Base-by-base conservation (phyloP, 2,329 filamentous ascomycete genomes). In the Penicillium olsonii region DNA sequence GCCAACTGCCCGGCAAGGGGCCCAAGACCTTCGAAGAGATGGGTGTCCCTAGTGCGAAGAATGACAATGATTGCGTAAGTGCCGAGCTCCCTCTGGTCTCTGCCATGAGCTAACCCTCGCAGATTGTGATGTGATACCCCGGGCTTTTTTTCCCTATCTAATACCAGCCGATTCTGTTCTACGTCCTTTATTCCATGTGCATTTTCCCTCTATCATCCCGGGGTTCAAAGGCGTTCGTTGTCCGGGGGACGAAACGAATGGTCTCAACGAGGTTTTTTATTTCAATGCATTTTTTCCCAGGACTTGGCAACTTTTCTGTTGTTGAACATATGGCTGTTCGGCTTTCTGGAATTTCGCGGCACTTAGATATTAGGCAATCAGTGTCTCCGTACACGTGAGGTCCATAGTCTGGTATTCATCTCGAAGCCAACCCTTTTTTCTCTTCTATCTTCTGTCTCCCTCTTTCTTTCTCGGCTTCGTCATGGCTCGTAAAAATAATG, bases 1-100 rank as follows among this genome's bases (percentile, higher is more conserved):
- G 50, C 34, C 56, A 52, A 46, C 55, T 35, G 73, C 76, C 82
- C 26, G 81, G 80, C 42, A 89, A 91, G 66, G 94, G 92, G 10
- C 92, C 94, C 1, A 90, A 94, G 62, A 97, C 94, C 0, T 99
- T 99, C 69, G 92, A 96, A 68, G 92, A 95, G 68, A 99, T 99
- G 94, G 94, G 94, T 33, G 92, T 99, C 61, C 90, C 91, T 6
- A 82, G 85, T 63, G 85, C 80, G 40, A 92, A 94, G 71, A 82
- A 86, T 54, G 89, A 96, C n/a, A 83, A 83, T 59, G 92, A 97
- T 73, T 99, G 92, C 77, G 92, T 96, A 84, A n/a, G n/a, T 24
- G 3, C 26, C 15, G 11, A n/a, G n/a, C n/a, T 27, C 14, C 2
- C 20, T n/a, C 14, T 27, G 14, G 27, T 26, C 31, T 17, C 19